phyloP scores from a whole-genome alignment of 2,329 filamentous ascomycete species.

The Penicillium sp. region DNA sequence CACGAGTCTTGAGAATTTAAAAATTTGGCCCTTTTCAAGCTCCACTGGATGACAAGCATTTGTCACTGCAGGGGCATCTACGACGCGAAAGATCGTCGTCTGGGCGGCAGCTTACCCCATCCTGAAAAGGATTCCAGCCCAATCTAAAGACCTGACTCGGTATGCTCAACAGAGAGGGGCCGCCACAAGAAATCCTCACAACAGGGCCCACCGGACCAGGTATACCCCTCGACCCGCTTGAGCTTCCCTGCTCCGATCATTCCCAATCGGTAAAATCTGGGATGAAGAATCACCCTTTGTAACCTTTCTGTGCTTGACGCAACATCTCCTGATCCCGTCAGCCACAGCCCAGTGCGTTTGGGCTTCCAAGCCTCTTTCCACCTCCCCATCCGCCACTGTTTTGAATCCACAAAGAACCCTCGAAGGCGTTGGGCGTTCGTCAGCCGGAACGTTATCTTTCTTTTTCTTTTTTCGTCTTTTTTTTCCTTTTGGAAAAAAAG shows the following conservation, averaged over 20 bases:
- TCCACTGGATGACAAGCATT: constrained; percentile 13
- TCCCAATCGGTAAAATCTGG: background rate
- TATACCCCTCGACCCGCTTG: background rate
- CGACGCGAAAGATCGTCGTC: constrained; percentile 3
- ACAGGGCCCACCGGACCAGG: background rate
- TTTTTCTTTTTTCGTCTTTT: background rate
- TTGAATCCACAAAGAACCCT: background rate
- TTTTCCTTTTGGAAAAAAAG: background rate
- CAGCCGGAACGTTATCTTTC: background rate
- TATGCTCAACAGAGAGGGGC: background rate
- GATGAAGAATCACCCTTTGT: background rate
- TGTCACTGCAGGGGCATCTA: constrained; percentile 6
- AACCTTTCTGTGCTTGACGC: background rate
- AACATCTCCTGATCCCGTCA: background rate
- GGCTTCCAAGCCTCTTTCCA: background rate
- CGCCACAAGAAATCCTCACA: constrained; percentile 2
- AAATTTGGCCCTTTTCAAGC: background rate
- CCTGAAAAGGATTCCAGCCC: background rate
- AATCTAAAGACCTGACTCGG: background rate
- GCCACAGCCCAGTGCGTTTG: background rate
- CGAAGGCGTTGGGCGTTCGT: background rate
- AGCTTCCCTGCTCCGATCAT: constrained; percentile 1
- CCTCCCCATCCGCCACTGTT: background rate
- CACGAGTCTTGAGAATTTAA: background rate
- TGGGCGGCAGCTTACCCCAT: background rate